phyloP scores from a whole-genome alignment of 768 basidiomycete genomes.

The Pleurotus pulmonarius region DNA sequence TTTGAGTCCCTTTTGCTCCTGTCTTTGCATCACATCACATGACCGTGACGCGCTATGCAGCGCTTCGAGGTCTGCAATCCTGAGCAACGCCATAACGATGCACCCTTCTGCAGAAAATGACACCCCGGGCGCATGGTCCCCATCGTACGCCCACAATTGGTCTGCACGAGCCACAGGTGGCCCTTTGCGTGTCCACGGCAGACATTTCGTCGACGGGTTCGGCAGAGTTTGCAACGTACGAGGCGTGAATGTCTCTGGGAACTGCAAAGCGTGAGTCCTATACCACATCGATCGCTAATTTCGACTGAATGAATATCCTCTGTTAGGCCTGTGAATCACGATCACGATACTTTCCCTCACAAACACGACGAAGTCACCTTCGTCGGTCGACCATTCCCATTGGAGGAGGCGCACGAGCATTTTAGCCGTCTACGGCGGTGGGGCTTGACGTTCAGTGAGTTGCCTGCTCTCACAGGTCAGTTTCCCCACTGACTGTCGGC shows the following conservation, averaged over 20 bases:
- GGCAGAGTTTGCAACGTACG: constrained; percentile 79
- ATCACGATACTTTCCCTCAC: constrained; percentile 65
- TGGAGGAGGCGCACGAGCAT: constrained; percentile 85
- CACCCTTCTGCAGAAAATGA: constrained; percentile 46
- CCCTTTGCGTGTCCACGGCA: constrained; percentile 54
- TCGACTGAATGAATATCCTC: too few relatives aligned
- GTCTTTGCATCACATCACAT: too few relatives aligned
- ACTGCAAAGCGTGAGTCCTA: constrained; percentile 69
- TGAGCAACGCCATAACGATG: not conserved
- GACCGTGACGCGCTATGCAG: too few relatives aligned
- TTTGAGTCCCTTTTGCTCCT: too few relatives aligned
- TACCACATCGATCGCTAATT: not conserved
- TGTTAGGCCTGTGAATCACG: constrained; percentile 62
- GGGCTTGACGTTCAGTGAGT: constrained; percentile 84
- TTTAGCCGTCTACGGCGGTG: constrained; percentile 77
- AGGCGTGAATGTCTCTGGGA: constrained; percentile 85
- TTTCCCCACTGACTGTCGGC: not conserved
- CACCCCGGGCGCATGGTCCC: constrained; percentile 39
- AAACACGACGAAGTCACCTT: constrained; percentile 70
- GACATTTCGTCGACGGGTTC: constrained; percentile 78
- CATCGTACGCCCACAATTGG: constrained; percentile 75
- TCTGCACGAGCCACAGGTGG: constrained; percentile 53
- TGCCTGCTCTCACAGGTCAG: not conserved
- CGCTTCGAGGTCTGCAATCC: too few relatives aligned
- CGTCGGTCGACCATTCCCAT: constrained; percentile 86